Percentiles rank a stretch among this genome's conserved stretches.
Evolutionary conservation across 371 early-diverging fungal species (phyloP).

Genomic region (Mortierella sp.): DNA sequence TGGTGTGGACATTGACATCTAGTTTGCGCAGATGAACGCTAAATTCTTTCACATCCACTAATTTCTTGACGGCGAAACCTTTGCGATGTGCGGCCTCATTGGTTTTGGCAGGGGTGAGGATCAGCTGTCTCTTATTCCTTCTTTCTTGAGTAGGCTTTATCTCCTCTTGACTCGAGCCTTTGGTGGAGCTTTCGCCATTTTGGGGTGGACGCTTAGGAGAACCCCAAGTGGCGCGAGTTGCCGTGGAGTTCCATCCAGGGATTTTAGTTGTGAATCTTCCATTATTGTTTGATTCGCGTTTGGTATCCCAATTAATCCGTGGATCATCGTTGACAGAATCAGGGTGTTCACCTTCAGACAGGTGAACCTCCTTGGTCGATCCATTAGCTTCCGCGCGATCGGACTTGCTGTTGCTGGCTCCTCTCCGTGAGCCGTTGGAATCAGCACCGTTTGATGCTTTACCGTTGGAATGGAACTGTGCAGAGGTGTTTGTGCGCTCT

Average conservation of each 20-base stretch:
- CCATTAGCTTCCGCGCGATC: background rate
- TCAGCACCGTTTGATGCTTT: too few species aligned
- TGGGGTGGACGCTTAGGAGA: background rate
- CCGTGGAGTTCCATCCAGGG: background rate
- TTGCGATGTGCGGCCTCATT: background rate
- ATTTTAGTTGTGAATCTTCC: too few species aligned
- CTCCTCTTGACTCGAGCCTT: background rate
- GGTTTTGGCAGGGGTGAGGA: background rate
- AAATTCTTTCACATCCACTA: slow-evolving; percentile 26
- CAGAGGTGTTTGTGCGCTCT: background rate
- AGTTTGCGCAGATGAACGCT: slow-evolving; percentile 23
- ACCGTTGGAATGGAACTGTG: too few species aligned
- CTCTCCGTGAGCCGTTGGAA: background rate
- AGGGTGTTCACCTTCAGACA: background rate
- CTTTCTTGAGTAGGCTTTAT: background rate
- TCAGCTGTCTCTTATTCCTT: background rate
- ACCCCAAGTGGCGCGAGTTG: slow-evolving; percentile 6
- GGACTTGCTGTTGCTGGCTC: background rate
- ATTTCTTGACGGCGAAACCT: background rate
- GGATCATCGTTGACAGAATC: background rate
- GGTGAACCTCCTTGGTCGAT: background rate
- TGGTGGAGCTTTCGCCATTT: background rate
- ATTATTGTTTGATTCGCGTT: too few species aligned
- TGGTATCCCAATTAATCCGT: background rate
- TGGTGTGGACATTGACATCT: slow-evolving; percentile 20